Percentiles rank a stretch among this genome's conserved stretches.
Conservation (phyloP, 805 yeast species). For the Saccharomycopsis malanga region DNA sequence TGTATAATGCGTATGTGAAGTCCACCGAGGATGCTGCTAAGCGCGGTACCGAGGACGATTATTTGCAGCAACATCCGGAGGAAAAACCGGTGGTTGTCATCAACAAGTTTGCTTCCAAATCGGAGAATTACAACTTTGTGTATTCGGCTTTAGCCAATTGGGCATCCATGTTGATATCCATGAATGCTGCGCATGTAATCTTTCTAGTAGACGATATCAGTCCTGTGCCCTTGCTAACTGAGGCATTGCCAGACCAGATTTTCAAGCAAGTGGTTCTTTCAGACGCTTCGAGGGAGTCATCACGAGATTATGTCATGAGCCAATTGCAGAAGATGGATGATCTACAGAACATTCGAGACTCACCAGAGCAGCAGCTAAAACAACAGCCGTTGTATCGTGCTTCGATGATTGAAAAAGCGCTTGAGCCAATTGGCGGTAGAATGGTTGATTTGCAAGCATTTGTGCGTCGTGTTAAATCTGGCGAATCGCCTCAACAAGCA, state of each 20-base stretch:
- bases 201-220: conserved; percentile 83
- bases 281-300: conserved; percentile 71
- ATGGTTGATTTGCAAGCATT: conserved; percentile 90
- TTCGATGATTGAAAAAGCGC: conserved; percentile 39
- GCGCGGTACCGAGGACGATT: conserved; percentile 64
- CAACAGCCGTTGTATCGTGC: neutral
- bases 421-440: conserved; percentile 86
- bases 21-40: conserved; percentile 20
- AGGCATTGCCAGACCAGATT: conserved; percentile 79
- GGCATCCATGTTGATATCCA: conserved; percentile 71
- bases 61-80: conserved; percentile 77
- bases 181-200: conserved; percentile 84
- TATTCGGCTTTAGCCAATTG: conserved; percentile 78
- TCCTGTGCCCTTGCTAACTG: conserved; percentile 56
- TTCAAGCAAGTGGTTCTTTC: conserved; percentile 67
- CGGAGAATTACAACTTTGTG: conserved; percentile 56
- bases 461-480: conserved; percentile 79
- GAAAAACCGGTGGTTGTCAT: conserved; percentile 80
- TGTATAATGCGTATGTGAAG: conserved; percentile 29
- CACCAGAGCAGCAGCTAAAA: conserved; percentile 22
- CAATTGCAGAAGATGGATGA: conserved; percentile 37
- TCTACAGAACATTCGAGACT: conserved; percentile 21
- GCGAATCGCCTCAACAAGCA: conserved; percentile 77
- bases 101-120: conserved; percentile 56
- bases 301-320: conserved; percentile 59